Percentiles rank a stretch among this genome's conserved stretches.
These are phyloP conservation scores for Verticillium dahliae DNA, from an alignment of 2,329 filamentous ascomycete species.

Conservation along the genomic window DNA sequence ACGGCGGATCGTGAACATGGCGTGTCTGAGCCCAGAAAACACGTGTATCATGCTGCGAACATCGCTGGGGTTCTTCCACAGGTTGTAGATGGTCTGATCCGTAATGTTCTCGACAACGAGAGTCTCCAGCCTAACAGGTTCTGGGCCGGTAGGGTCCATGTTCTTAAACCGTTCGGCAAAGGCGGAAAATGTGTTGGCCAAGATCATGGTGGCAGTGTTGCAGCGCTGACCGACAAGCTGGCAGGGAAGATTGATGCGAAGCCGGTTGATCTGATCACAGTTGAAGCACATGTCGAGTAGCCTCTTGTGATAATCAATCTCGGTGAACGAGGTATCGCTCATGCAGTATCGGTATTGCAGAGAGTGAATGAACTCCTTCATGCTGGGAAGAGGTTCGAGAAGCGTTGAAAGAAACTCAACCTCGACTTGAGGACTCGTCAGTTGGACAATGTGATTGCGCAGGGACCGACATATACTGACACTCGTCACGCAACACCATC, in stretches of 20 bases:
- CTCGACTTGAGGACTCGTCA: constrained; percentile 30
- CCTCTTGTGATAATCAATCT: constrained; percentile 35
- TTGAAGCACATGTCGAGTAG: constrained; percentile 35
- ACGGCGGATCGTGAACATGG: constrained; percentile 39
- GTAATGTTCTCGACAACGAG: constrained; percentile 45
- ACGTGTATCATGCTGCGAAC: constrained; percentile 39
- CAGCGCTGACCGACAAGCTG: constrained; percentile 39
- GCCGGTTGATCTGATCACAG: constrained; percentile 34
- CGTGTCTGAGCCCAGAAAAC: constrained; percentile 32
- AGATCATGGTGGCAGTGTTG: constrained; percentile 41
- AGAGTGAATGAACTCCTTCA: constrained; percentile 35
- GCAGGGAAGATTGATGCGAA: constrained; percentile 46
- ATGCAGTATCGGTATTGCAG: constrained; percentile 41
- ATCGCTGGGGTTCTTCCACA: constrained; percentile 46
- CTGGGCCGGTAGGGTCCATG: constrained; percentile 21
- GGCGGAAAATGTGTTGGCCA: constrained; percentile 45
- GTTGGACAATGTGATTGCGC: not conserved
- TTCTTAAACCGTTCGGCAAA: constrained; percentile 34
- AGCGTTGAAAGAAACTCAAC: constrained; percentile 39
- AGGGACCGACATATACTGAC: constrained; percentile 21
- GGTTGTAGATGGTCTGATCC: constrained; percentile 37
- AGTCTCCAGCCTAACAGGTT: constrained; percentile 30
- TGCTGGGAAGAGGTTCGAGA: constrained; percentile 37
- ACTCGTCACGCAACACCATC: constrained; percentile 45
- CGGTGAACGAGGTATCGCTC: constrained; percentile 40